Evolutionary conservation across 1,139 yeast genomes (phyloP).

Genomic region (Scheffersomyces stambukii): DNA sequence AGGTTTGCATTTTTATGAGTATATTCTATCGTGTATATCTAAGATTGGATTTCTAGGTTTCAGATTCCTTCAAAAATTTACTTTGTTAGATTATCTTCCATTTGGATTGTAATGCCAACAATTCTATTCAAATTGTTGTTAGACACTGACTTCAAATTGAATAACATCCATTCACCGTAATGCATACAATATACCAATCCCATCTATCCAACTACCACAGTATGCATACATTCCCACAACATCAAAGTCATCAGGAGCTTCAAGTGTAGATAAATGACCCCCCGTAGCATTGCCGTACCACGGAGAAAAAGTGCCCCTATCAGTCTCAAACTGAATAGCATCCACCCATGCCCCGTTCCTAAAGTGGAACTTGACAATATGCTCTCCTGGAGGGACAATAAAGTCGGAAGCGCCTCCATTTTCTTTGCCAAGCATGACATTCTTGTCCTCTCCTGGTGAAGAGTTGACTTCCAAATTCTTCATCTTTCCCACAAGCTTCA

Average conservation of each 20-base stretch:
- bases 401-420: conserved; percentile 59
- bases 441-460: conserved; percentile 8
- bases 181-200: conserved; percentile 60
- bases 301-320: conserved; percentile 47
- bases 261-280: conserved; percentile 58
- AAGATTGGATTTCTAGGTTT: too few relatives aligned
- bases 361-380: conserved; percentile 54
- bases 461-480: background rate
- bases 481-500: background rate
- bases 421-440: conserved; percentile 56
- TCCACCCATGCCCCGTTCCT: conserved; percentile 89
- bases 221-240: conserved; percentile 70
- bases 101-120: too few relatives aligned
- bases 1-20: too few relatives aligned
- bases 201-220: conserved; percentile 65
- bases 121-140: too few relatives aligned
- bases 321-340: conserved; percentile 65
- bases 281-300: conserved; percentile 64
- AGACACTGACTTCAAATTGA: too few relatives aligned
- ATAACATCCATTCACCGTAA: too few relatives aligned
- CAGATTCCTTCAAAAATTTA: too few relatives aligned
- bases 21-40: too few relatives aligned
- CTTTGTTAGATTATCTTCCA: too few relatives aligned
- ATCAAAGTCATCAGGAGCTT: conserved; percentile 54
- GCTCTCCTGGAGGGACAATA: conserved; percentile 52